phyloP scores from a whole-genome alignment of 305 asterid genomes.

The Ruellia speciosa region DNA sequence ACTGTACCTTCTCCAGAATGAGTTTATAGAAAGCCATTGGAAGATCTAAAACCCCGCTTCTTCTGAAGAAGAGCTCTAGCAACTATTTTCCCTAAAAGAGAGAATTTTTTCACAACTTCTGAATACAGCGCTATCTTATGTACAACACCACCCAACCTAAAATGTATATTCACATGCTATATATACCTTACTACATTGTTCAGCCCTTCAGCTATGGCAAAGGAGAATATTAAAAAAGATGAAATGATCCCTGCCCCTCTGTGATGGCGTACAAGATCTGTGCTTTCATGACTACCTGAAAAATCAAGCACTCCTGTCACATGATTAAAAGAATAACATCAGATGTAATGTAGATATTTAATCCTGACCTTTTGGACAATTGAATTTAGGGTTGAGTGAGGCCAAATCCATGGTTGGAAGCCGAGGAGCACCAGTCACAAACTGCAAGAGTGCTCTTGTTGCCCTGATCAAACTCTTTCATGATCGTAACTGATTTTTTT shows the following conservation, averaged over 20 bases:
- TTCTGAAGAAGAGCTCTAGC: no score
- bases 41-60: conserved; percentile 88
- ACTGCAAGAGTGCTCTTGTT: conserved; percentile 90
- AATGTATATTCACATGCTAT: conserved; percentile 43
- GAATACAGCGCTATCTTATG: conserved; percentile 20
- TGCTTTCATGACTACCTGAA: conserved; percentile 82
- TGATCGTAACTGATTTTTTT: conserved; percentile 52
- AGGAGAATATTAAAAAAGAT: conserved; percentile 46
- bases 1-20: conserved; percentile 66
- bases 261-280: conserved; percentile 78
- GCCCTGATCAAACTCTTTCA: conserved; percentile 68
- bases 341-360: not conserved
- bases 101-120: no score
- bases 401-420: conserved; percentile 92
- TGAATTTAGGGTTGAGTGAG: conserved; percentile 86
- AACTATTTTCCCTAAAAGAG: no score
- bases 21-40: conserved; percentile 88
- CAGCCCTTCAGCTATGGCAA: no score
- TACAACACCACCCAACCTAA: conserved; percentile 28
- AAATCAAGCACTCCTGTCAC: conserved; percentile 4
- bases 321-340: not conserved
- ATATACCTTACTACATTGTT: conserved; percentile 8
- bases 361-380: conserved; percentile 76
- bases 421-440: conserved; percentile 94
- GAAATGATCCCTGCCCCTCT: conserved; percentile 95